Evolutionary conservation across 1,284 basidiomycete species (phyloP), one percentile per base, ranked within the genome.

Genomic region (Moesziomyces aphidis): DNA sequence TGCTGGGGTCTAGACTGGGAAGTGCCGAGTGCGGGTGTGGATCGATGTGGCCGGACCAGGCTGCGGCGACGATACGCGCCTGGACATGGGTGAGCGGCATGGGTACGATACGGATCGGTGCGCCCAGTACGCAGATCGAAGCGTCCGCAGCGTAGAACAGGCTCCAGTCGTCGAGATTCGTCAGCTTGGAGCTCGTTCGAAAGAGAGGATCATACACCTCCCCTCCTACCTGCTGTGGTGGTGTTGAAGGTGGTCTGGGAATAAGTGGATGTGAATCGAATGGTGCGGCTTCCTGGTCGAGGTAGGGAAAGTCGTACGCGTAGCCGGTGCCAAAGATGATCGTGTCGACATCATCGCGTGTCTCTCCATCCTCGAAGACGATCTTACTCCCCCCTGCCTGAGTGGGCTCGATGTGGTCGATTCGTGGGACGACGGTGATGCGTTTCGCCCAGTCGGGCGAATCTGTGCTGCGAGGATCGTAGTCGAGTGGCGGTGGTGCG

Each of bases 251-350:
- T 17, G 51, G 60, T 6, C 26, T n/a, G 1, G 64, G 57, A n/a
- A 63, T 54, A 23, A 83, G 47, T 0, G 78, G 81, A 0, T 23
- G 8, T 13, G 36, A 45, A 15, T 26, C 23, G 21, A 82, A 78
- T 0, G 77, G 70, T 9, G 56, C 42, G 10, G 57, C 11, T 7
- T 11, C 13, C 7, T 80, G 78, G 28, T 62, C 24, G 21, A 82
- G 57, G 44, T 76, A 78, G 0, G 79, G 74, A 21, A 73, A 63
- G 24, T 78, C 72, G 45, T 76, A 81, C 21, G 64, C 50, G 54
- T 80, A 85, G 8, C 84, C 84, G 1, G 84, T 85, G 11, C 68
- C 84, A 59, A 83, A 85, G 5, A 84, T 55, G 49, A 85, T 75
- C 54, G 75, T 52, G 34, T 83, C 79, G 11, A 85, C 66, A 34